phyloP scores from a whole-genome alignment of 2,329 filamentous ascomycete species.

The Diplodia seriata region DNA sequence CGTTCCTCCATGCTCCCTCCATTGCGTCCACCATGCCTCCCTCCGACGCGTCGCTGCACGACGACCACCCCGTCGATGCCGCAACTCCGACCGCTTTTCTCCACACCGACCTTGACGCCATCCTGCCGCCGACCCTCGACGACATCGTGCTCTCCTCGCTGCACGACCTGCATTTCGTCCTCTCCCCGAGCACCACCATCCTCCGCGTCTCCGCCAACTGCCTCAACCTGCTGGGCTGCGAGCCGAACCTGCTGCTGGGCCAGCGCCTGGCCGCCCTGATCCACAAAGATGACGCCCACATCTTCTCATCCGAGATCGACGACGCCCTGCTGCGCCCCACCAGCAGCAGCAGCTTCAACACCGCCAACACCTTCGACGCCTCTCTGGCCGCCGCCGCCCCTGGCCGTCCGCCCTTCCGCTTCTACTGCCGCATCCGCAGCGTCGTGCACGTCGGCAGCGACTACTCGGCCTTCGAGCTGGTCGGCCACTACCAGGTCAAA shows the following conservation, averaged over 20 bases:
- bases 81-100: neutral
- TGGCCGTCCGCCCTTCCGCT: slow-evolving; percentile 11
- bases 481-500: slow-evolving; percentile 24
- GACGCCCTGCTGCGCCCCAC: slow-evolving; percentile 3
- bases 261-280: slow-evolving; percentile 14
- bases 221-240: slow-evolving; percentile 21
- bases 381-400: neutral
- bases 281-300: slow-evolving; percentile 11
- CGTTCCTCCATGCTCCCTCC: neutral
- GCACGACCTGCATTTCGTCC: slow-evolving; percentile 15
- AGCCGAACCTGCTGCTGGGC: slow-evolving; percentile 20
- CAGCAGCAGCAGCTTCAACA: neutral
- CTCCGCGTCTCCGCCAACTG: slow-evolving; percentile 25
- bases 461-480: slow-evolving; percentile 15
- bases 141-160: slow-evolving; percentile 22
- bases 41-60: neutral
- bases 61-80: neutral
- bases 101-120: neutral
- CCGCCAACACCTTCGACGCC: neutral
- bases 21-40: slow-evolving; percentile 13
- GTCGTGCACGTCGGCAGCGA: slow-evolving; percentile 6
- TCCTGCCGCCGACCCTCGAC: neutral
- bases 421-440: slow-evolving; percentile 28
- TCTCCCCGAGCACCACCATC: slow-evolving; percentile 24
- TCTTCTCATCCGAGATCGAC: slow-evolving; percentile 11